Base-by-base conservation (phyloP, 768 basidiomycete species). In the Lactifluus subvellereus region DNA sequence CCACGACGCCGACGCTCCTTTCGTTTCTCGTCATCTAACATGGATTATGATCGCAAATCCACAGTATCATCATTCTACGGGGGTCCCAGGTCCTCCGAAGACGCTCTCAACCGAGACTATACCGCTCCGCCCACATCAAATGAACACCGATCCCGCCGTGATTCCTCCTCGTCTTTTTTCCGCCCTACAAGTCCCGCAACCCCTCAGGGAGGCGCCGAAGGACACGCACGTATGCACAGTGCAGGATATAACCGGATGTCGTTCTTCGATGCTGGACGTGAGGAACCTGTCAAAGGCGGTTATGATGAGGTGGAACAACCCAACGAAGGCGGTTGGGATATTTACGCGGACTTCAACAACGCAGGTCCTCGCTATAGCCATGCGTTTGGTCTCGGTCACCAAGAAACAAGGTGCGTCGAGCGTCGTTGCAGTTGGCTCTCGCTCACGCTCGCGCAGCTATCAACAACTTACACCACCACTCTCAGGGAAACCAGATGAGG, bases 341-440 rank as follows among this genome's bases (percentile, higher is more conserved):
- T 94, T 50, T 93, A 85, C 71, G 89, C 91, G 22, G 91, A 94
- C 74, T 94, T 94, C 74, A 94, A 94, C 76, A 94, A 94, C 68
- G 73, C 83, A 6, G 91, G 91, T 2, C 91, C 90, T 22, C 78
- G 81, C 59, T 93, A 93, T 69, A 89, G 87, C 69, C 75, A 78
- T 22, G 79, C 86, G 6, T 86, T 87, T 71, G 82, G 78, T 20
- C 73, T 68, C 7, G 65, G 61, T 18, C 40, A 74, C 35, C 77
- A 72, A 22, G 74, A 77, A 18, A 68, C 78, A 64, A 83, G 77
- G 87, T 85, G 61, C 71, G 81, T 74, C 54, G 8, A 30, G 4
- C 45, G 49, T 67, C 69, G 47, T 49, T 69, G 62, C 22, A 64
- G 66, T n/a, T 10, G 2, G 20, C 2, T 40, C 65, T 13, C 66